These are phyloP conservation scores for Xanthoconium separans DNA, from an alignment of 1,284 basidiomycete genomes.

Conservation along the genomic window DNA sequence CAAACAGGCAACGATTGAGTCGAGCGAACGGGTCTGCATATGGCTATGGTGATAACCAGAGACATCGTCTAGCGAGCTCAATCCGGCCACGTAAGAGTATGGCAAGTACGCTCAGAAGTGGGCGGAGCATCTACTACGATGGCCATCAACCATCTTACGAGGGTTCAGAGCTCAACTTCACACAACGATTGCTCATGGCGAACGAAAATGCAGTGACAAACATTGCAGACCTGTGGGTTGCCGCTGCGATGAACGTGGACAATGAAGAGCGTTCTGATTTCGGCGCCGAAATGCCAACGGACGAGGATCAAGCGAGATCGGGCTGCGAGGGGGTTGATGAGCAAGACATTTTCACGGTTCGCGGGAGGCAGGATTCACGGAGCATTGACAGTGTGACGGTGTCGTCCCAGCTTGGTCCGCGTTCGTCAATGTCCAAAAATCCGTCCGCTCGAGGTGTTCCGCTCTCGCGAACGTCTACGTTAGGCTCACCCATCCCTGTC, in stretches of 20 bases:
- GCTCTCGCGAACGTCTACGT: constrained; percentile 32
- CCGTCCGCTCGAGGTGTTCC: constrained; percentile 11
- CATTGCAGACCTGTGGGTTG: constrained; percentile 91
- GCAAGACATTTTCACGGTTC: constrained; percentile 27
- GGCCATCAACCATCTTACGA: constrained; percentile 39
- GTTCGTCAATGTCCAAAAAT: constrained; percentile 14
- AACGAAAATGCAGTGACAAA: constrained; percentile 89
- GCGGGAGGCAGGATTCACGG: constrained; percentile 20
- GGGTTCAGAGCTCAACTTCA: constrained; percentile 70
- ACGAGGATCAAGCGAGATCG: constrained; percentile 22
- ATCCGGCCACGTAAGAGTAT: constrained; percentile 40
- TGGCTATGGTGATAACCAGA: constrained; percentile 61
- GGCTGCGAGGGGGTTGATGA: constrained; percentile 31
- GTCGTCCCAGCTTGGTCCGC: constrained; percentile 16
- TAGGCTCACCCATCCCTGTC: constrained; percentile 23
- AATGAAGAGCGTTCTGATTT: constrained; percentile 37
- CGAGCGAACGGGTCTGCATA: constrained; percentile 75
- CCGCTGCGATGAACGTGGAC: constrained; percentile 88
- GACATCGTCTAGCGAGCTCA: constrained; percentile 45
- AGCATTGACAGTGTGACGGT: constrained; percentile 7
- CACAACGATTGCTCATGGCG: constrained; percentile 87
- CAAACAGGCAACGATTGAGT: constrained; percentile 49
- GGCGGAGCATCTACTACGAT: constrained; percentile 47
- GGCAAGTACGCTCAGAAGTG: constrained; percentile 45
- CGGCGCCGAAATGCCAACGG: constrained; percentile 17